These are phyloP conservation scores for Penicillium antarcticum DNA, from an alignment of 495 filamentous ascomycete genomes.

Conservation along the genomic window DNA sequence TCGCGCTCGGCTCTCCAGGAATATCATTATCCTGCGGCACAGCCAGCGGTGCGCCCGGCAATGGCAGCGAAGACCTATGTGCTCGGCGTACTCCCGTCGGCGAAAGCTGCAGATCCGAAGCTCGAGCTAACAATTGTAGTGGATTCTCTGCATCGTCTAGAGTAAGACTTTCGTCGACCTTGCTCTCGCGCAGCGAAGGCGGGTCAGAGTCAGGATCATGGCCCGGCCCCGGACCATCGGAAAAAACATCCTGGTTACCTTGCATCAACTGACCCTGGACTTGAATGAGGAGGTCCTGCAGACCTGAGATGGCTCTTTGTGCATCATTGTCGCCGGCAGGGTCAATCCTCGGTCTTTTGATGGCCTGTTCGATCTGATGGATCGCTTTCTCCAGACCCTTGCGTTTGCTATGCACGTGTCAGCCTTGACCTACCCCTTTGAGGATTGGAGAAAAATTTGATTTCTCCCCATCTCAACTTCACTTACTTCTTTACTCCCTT, in stretches of 20 bases:
- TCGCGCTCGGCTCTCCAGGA: slow-evolving; percentile 19
- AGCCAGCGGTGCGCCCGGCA: slow-evolving; percentile 8
- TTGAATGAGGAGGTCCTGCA: slow-evolving; percentile 53
- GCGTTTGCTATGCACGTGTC: slow-evolving; percentile 54
- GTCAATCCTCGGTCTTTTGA: slow-evolving; percentile 57
- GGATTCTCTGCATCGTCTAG: slow-evolving; percentile 74
- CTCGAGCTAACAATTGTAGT: slow-evolving; percentile 64
- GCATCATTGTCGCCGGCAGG: slow-evolving; percentile 48
- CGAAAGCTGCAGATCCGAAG: slow-evolving; percentile 63
- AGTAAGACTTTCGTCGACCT: slow-evolving; percentile 49
- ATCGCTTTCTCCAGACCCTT: slow-evolving; percentile 71
- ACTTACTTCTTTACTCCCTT: slow-evolving; percentile 74
- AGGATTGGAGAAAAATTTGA: too few relatives aligned
- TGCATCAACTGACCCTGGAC: slow-evolving; percentile 36
- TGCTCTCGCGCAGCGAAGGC: slow-evolving; percentile 26
- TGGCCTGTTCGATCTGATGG: slow-evolving; percentile 68
- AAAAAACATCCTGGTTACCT: slow-evolving; percentile 24
- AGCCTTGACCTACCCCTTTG: not conserved
- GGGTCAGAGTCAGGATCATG: not conserved
- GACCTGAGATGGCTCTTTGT: slow-evolving; percentile 49
- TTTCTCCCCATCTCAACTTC: not conserved
- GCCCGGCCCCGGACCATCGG: slow-evolving; percentile 21
- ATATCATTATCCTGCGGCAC: slow-evolving; percentile 5
- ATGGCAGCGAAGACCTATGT: slow-evolving; percentile 12
- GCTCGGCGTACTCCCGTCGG: slow-evolving; percentile 28